Percentiles rank a stretch among this genome's conserved stretches.
phyloP scores from a whole-genome alignment of 2,329 filamentous ascomycete species.

The Cladosporium colombiae region DNA sequence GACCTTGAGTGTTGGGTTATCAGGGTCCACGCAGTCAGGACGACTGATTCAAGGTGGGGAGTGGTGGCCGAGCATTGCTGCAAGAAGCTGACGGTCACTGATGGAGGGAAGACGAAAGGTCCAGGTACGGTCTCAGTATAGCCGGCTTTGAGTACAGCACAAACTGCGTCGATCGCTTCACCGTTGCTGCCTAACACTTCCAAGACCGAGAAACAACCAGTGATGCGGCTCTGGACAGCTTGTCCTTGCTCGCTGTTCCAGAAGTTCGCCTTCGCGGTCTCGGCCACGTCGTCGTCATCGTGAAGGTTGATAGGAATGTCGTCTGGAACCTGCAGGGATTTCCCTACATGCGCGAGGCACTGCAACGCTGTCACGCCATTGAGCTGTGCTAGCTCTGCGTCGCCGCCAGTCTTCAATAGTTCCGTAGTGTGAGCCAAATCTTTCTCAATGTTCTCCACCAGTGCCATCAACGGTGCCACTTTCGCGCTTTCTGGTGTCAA shows the following conservation, averaged over 20 bases:
- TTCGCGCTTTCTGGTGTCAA: constrained; percentile 60
- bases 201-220: constrained; percentile 53
- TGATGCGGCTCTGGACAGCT: constrained; percentile 53
- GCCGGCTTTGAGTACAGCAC: constrained; percentile 69
- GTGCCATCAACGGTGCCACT: constrained; percentile 54
- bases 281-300: constrained; percentile 41
- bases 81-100: constrained; percentile 64
- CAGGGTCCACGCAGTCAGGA: constrained; percentile 72
- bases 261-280: constrained; percentile 39
- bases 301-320: constrained; percentile 71
- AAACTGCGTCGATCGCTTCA: constrained; percentile 72
- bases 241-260: constrained; percentile 53
- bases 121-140: constrained; percentile 74
- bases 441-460: constrained; percentile 39
- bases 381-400: constrained; percentile 45
- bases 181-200: constrained; percentile 59
- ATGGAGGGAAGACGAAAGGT: constrained; percentile 72
- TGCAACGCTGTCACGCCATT: constrained; percentile 59
- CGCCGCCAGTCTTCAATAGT: constrained; percentile 35
- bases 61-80: constrained; percentile 57
- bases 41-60: constrained; percentile 66
- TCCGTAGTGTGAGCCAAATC: constrained; percentile 55
- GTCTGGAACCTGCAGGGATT: constrained; percentile 67
- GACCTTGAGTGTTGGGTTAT: constrained; percentile 46
- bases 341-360: constrained; percentile 70